A percentile compares a stretch with the other conserved stretches of the same genome.
phyloP scores from a whole-genome alignment of 1,139 yeast genomes.

The Yamadazyma atmosphaerica region DNA sequence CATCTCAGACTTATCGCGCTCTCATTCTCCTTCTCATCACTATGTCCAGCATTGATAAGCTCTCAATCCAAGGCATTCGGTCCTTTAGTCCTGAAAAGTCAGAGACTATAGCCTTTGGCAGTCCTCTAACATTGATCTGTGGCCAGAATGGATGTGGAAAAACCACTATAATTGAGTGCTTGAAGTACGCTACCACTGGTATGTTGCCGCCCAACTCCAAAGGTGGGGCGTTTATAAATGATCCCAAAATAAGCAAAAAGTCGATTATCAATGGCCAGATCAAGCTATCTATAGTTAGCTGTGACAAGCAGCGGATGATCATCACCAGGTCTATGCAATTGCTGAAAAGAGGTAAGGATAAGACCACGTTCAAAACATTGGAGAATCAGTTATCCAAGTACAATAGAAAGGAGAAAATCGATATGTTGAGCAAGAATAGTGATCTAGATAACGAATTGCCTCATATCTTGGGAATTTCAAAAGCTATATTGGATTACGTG shows the following conservation, averaged over 20 bases:
- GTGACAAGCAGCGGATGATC: slow-evolving; percentile 77
- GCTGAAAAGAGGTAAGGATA: slow-evolving; percentile 51
- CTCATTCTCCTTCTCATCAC: neutral
- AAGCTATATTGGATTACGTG: slow-evolving; percentile 86
- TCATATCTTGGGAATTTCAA: slow-evolving; percentile 79
- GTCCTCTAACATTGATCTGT: slow-evolving; percentile 88
- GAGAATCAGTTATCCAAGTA: slow-evolving; percentile 84
- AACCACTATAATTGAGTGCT: slow-evolving; percentile 93
- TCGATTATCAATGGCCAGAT: slow-evolving; percentile 86
- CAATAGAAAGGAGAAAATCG: slow-evolving; percentile 63
- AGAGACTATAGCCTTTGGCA: slow-evolving; percentile 87
- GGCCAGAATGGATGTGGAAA: slow-evolving; percentile 99
- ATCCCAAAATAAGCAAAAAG: slow-evolving; percentile 80
- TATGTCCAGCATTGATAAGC: slow-evolving; percentile 72
- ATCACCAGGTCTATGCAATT: slow-evolving; percentile 84
- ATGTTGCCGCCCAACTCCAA: slow-evolving; percentile 93
- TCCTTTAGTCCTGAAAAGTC: slow-evolving; percentile 82
- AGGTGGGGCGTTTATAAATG: slow-evolving; percentile 96
- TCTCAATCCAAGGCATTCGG: slow-evolving; percentile 86
- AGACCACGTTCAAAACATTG: slow-evolving; percentile 75
- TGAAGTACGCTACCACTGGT: slow-evolving; percentile 93
- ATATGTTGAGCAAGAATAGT: slow-evolving; percentile 79
- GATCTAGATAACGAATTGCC: slow-evolving; percentile 87
- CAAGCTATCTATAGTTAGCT: slow-evolving; percentile 77
- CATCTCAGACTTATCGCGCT: neutral